Evolutionary conservation across 441 rosid species (phyloP), one percentile per base, ranked within the genome.

Genomic region (Brassica balearica): DNA sequence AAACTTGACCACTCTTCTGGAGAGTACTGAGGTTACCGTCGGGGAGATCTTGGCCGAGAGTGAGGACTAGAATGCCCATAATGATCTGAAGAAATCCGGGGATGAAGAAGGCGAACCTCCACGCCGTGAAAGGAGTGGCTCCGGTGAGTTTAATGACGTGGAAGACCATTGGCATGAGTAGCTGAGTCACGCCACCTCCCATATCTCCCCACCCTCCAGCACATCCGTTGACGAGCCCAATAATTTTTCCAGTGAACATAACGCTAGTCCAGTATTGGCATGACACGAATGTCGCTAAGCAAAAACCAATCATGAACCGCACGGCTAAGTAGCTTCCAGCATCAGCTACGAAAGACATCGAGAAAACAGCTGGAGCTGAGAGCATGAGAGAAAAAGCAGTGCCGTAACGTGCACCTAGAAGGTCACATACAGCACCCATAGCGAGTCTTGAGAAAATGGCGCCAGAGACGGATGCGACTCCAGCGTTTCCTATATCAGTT

Each of bases 231-330:
- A 53, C 59, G 59, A 53, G 22, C 3, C 59, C 59, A 1, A 53
- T 53, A 53, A 53, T 53, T 14, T 53, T 53, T 14, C 59, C 59
- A 53, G 59, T 53, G 59, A 53, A 53, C 59, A 53, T 53, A 15
- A 53, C 59, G 59, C 59, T 53, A 53, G 59, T 53, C 59, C 59
- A 53, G 59, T 53, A 53, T 15, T 53, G 59, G 59, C 59, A 53
- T 6, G 59, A 53, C 59, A 53, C 59, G 59, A 53, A 53, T 53
- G 59, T 53, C 59, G 59, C 59, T 15, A 53, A 53, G 59, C 59
- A 53, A 53, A 53, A 53, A 53, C 59, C 59, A 53, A 53, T 53
- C 59, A 53, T 53, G 59, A 53, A 53, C 20, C 59, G 20, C 59
- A 53, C 59, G 59, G 59, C 59, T 53, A 53, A 53, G 59, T 53